phyloP scores from a whole-genome alignment of 257 asterid genomes.

The Penstemon davidsonii region DNA sequence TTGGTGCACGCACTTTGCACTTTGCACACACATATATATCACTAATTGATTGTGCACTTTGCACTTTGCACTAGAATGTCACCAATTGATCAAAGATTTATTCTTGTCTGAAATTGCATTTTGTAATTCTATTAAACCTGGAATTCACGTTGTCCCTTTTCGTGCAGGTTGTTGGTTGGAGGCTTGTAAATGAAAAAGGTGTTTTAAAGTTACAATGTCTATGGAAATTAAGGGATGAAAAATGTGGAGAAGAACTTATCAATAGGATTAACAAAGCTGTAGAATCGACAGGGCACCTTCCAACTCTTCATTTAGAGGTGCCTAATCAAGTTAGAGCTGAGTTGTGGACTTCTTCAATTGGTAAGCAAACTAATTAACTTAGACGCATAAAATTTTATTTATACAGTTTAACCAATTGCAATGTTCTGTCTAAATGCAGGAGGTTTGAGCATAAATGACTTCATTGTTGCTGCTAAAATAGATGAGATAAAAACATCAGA shows the following conservation, averaged over 20 bases:
- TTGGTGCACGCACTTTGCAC: no score
- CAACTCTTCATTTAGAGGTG: conserved; percentile 54
- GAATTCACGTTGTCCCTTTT: neutral
- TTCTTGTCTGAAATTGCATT: no score
- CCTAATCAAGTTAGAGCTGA: conserved; percentile 73
- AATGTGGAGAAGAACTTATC: conserved; percentile 67
- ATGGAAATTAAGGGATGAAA: conserved; percentile 78
- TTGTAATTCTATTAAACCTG: no score
- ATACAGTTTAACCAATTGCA: neutral
- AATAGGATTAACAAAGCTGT: conserved; percentile 51
- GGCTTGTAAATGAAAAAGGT: conserved; percentile 52
- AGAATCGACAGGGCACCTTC: conserved; percentile 62
- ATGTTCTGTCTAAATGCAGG: conserved; percentile 49
- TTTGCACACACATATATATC: no score
- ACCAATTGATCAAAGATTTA: no score
- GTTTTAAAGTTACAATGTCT: conserved; percentile 52
- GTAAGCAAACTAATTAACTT: conserved; percentile 30
- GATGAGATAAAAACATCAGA: conserved; percentile 76
- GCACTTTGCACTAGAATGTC: no score
- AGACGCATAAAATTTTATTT: neutral
- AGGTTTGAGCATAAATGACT: conserved; percentile 81
- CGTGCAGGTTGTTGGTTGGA: conserved; percentile 85
- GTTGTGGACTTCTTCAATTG: conserved; percentile 67
- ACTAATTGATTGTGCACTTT: no score
- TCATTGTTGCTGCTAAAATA: conserved; percentile 84